These are phyloP conservation scores for Penicillium psychrofluorescens DNA, from an alignment of 495 filamentous ascomycete species.

Conservation along the genomic window DNA sequence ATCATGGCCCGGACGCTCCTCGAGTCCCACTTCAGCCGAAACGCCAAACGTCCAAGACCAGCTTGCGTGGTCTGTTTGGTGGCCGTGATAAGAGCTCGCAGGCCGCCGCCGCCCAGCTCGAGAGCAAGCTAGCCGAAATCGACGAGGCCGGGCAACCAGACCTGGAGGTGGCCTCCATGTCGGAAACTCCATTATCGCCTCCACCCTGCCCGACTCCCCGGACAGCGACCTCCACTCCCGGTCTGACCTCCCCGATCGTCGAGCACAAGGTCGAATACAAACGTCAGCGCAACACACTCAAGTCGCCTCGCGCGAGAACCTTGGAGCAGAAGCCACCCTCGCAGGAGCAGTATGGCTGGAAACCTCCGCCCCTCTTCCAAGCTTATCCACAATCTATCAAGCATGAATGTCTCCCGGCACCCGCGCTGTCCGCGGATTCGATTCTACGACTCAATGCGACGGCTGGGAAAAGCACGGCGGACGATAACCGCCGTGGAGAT, in stretches of 20 bases:
- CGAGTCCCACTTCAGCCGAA: constrained; percentile 29
- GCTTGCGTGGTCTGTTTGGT: constrained; percentile 32
- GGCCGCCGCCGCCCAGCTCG: constrained; percentile 3
- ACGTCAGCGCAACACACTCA: constrained; percentile 15
- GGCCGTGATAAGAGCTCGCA: constrained; percentile 26
- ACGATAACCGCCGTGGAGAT: constrained; percentile 1
- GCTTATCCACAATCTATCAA: constrained; percentile 80
- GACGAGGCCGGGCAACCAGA: constrained; percentile 19
- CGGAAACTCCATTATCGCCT: constrained; percentile 20
- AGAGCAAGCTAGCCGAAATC: constrained; percentile 28
- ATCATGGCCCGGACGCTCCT: constrained; percentile 20
- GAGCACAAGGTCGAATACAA: too few relatives aligned
- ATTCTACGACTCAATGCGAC: constrained; percentile 52
- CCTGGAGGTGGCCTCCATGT: constrained; percentile 4
- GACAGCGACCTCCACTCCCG: constrained; percentile 20
- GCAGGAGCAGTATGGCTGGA: constrained; percentile 46
- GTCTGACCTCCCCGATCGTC: constrained; percentile 18
- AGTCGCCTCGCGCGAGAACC: constrained; percentile 15
- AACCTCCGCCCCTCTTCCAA: constrained; percentile 78
- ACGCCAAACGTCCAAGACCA: constrained; percentile 33
- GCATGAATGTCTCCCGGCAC: constrained; percentile 43
- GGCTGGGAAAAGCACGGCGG: constrained; percentile 27
- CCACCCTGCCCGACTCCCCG: constrained; percentile 14
- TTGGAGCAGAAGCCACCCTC: constrained; percentile 11
- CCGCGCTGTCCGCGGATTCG: constrained; percentile 44